These are phyloP conservation scores for Gryganskiella cystojenkinii DNA, from an alignment of 192 early-diverging fungal genomes.

Conservation along the genomic window DNA sequence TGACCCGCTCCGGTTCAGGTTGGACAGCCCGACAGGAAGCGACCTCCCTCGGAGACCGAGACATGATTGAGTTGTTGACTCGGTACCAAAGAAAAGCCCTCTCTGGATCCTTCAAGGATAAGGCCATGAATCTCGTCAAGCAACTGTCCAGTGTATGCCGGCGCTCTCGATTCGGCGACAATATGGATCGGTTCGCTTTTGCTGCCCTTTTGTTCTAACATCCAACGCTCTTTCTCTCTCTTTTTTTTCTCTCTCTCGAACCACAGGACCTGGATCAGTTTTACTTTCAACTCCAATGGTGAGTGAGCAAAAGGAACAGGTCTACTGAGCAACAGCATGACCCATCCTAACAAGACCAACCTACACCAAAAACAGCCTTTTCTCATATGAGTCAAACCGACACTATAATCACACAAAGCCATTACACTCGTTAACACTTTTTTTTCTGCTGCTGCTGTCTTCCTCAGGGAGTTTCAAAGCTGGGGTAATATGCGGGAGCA, in stretches of 20 bases:
- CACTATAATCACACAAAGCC: no score
- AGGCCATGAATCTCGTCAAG: constrained; percentile 46
- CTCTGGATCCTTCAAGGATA: constrained; percentile 38
- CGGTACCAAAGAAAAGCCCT: constrained; percentile 43
- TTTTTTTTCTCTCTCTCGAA: background rate
- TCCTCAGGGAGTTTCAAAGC: constrained; percentile 49
- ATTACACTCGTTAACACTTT: background rate
- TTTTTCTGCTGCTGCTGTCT: background rate
- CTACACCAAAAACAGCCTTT: no score
- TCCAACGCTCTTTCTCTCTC: constrained; percentile 1
- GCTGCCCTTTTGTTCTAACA: background rate
- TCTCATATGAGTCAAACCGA: no score
- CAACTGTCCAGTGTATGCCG: constrained; percentile 28
- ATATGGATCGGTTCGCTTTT: background rate
- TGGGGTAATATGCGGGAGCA: constrained; percentile 32
- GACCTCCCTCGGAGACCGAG: constrained; percentile 33
- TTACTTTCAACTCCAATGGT: constrained; percentile 53
- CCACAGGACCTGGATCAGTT: constrained; percentile 49
- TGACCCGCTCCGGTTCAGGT: constrained; percentile 42
- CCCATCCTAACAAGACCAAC: no score
- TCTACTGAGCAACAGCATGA: no score
- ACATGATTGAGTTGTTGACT: constrained; percentile 38
- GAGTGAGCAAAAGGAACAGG: background rate
- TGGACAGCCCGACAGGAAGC: constrained; percentile 50
- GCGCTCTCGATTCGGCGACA: background rate